A percentile compares a stretch with the other conserved stretches of the same genome.
These are phyloP conservation scores for Aquilaria yunnanensis DNA, from an alignment of 345 rosid genomes.

Conservation along the genomic window DNA sequence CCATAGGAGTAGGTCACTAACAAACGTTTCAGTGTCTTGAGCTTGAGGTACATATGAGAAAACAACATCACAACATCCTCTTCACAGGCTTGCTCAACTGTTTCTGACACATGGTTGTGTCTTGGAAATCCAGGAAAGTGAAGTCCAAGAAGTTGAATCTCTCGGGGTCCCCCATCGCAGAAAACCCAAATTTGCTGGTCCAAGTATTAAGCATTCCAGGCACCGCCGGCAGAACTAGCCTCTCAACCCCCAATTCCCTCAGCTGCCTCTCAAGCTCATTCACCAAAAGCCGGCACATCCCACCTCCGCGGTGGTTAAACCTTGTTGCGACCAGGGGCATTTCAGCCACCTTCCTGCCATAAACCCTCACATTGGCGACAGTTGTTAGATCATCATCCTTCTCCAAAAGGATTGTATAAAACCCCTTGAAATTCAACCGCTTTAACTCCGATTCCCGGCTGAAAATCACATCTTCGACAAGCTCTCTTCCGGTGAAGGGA, in stretches of 20 bases:
- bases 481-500: conserved; percentile 40
- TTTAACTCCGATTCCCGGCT: conserved; percentile 35
- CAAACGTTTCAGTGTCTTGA: too few species aligned
- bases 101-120: conserved; percentile 45
- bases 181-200: conserved; percentile 44
- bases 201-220: conserved; percentile 31
- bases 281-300: conserved; percentile 48
- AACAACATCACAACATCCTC: neutral
- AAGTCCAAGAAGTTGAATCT: conserved; percentile 23
- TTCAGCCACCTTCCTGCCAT: conserved; percentile 51
- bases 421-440: conserved; percentile 49
- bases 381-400: conserved; percentile 40
- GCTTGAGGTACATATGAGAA: neutral
- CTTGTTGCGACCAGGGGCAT: conserved; percentile 51
- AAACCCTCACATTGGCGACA: conserved; percentile 57
- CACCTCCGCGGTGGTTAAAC: conserved; percentile 30
- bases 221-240: conserved; percentile 44
- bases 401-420: conserved; percentile 52
- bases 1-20: too few species aligned
- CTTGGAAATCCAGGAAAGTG: conserved; percentile 44
- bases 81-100: conserved; percentile 4
- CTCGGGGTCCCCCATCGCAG: conserved; percentile 31
- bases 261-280: conserved; percentile 52
- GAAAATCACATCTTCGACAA: conserved; percentile 54
- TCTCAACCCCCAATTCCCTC: conserved; percentile 35